Percentiles rank a stretch among this genome's conserved stretches.
Conservation (phyloP, 2,329 filamentous ascomycete genomes). For the Cryoendolithus antarcticus region DNA sequence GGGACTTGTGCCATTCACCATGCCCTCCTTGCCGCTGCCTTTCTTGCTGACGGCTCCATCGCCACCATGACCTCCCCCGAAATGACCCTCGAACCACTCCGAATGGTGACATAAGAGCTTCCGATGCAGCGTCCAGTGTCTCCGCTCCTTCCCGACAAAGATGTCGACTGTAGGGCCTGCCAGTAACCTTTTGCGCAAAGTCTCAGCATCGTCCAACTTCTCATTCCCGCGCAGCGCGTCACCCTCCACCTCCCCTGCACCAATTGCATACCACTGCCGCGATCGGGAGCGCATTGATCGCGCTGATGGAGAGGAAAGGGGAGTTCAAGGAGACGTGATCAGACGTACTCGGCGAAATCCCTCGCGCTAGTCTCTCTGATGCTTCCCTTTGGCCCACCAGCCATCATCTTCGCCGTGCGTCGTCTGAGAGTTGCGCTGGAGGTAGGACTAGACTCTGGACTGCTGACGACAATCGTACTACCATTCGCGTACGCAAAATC, state of each 20-base stretch:
- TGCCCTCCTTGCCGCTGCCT: no score
- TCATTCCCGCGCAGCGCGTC: conserved; percentile 3
- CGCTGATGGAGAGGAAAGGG: not conserved
- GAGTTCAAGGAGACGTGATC: conserved; percentile 9
- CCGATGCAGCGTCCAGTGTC: conserved; percentile 40
- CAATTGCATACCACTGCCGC: conserved; percentile 10
- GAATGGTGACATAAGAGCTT: conserved; percentile 43
- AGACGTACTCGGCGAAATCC: conserved; percentile 41
- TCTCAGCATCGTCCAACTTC: conserved; percentile 27
- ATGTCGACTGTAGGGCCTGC: conserved; percentile 41
- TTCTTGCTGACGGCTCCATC: conserved; percentile 7
- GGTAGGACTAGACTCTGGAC: not conserved
- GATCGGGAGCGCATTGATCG: conserved; percentile 5
- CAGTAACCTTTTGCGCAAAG: conserved; percentile 37
- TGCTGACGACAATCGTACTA: no score
- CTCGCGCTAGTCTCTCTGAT: conserved; percentile 36
- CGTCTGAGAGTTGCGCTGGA: no score
- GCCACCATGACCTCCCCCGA: conserved; percentile 22
- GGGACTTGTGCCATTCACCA: no score
- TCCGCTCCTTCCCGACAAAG: conserved; percentile 35
- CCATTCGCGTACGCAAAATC: conserved; percentile 38
- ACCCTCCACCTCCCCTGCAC: conserved; percentile 5
- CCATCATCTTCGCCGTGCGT: conserved; percentile 30
- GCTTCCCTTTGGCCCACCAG: conserved; percentile 24
- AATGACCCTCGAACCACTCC: conserved; percentile 30